These are phyloP conservation scores for Calonectria henricotiae DNA, from an alignment of 2,329 filamentous ascomycete genomes.

Conservation along the genomic window DNA sequence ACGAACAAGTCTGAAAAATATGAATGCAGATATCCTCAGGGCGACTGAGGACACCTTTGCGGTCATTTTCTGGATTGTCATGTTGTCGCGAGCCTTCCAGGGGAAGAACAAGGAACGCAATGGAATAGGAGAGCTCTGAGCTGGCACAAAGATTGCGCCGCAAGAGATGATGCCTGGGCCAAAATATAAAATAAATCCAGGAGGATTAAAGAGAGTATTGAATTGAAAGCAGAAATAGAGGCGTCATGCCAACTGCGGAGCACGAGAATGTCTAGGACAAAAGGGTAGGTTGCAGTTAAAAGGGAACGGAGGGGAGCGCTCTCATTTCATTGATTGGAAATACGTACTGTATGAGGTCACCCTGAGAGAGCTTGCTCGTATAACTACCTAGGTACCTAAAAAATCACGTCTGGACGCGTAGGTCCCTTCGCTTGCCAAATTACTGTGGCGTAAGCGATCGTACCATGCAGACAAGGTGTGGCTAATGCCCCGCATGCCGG, in stretches of 20 bases:
- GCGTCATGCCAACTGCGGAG: constrained; percentile 40
- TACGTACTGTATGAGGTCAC: constrained; percentile 41
- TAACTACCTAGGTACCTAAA: too few relatives aligned
- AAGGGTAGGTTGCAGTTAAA: constrained; percentile 26
- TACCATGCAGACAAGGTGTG: constrained; percentile 38
- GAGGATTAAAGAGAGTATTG: constrained; percentile 46
- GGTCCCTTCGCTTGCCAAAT: constrained; percentile 12
- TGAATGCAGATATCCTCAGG: constrained; percentile 58
- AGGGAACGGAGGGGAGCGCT: constrained; percentile 33
- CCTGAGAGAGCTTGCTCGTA: constrained; percentile 15
- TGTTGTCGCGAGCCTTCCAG: constrained; percentile 42
- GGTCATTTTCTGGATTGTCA: constrained; percentile 55
- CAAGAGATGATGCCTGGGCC: not conserved
- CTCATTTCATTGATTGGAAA: constrained; percentile 29
- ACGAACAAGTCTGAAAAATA: constrained; percentile 60
- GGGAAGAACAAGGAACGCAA: constrained; percentile 33
- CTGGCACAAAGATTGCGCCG: constrained; percentile 23
- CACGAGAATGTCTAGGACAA: constrained; percentile 21
- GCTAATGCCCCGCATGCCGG: constrained; percentile 38
- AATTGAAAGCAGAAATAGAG: constrained; percentile 38
- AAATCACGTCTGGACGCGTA: constrained; percentile 36
- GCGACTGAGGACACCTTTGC: constrained; percentile 58
- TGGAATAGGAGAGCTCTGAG: constrained; percentile 26
- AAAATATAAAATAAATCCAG: constrained; percentile 6
- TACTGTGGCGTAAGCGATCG: constrained; percentile 29